phyloP scores from a whole-genome alignment of 2,329 filamentous ascomycete species.

The Scolecobasidium constrictum region DNA sequence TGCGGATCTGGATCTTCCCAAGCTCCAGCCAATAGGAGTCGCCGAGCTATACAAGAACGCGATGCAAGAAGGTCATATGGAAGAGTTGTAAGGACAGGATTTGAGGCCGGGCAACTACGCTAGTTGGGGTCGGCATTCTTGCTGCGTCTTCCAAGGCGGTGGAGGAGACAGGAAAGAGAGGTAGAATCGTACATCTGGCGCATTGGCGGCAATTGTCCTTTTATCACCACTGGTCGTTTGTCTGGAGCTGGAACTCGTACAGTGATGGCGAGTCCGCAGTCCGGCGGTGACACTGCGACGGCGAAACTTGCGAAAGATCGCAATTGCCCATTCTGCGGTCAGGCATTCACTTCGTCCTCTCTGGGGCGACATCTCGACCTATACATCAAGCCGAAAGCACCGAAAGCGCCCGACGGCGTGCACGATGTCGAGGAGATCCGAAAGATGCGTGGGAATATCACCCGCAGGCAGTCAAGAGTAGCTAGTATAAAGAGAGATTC shows the following conservation, averaged over 20 bases:
- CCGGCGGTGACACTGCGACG: slow-evolving; percentile 15
- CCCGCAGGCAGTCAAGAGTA: slow-evolving; percentile 67
- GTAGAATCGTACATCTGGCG: no score
- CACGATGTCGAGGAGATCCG: slow-evolving; percentile 86
- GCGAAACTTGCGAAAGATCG: slow-evolving; percentile 63
- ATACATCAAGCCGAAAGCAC: slow-evolving; percentile 89
- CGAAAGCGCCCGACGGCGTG: slow-evolving; percentile 73
- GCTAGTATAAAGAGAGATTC: slow-evolving; percentile 51
- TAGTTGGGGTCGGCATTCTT: no score
- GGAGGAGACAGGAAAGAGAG: no score
- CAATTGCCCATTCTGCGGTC: slow-evolving; percentile 76
- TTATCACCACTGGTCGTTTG: no score
- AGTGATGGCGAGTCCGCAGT: slow-evolving; percentile 23
- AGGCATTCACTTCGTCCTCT: slow-evolving; percentile 87
- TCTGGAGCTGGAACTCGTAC: no score
- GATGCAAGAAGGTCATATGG: neutral
- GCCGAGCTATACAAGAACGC: neutral
- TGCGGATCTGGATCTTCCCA: neutral
- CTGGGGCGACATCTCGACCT: slow-evolving; percentile 88
- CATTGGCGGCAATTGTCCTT: no score
- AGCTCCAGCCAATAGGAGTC: neutral
- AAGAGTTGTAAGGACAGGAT: neutral
- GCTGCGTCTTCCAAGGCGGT: no score
- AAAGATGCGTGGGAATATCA: slow-evolving; percentile 74
- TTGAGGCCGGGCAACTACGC: no score